Percentiles rank a stretch among this genome's conserved stretches.
Conservation (phyloP, 2,329 filamentous ascomycete species). For the Clarireedia paspali region DNA sequence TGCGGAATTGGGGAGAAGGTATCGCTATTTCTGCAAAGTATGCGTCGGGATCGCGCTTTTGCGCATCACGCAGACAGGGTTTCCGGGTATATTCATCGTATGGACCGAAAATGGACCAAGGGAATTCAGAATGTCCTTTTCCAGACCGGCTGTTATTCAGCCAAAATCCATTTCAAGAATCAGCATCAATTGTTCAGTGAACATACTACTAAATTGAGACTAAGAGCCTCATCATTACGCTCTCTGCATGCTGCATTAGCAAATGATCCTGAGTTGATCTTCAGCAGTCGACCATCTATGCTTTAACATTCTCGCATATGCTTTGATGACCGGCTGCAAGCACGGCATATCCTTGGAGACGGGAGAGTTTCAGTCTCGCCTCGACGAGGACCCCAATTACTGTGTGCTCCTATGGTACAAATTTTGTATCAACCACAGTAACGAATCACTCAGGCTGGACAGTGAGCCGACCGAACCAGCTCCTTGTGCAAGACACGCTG, state of each 20-base stretch:
- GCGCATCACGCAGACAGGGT: neutral
- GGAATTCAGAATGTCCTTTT: neutral
- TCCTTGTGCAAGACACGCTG: neutral
- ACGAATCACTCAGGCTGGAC: neutral
- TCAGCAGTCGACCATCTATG: neutral
- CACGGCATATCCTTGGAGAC: neutral
- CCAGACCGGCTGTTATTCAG: conserved; percentile 1
- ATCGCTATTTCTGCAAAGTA: neutral
- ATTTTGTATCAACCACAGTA: neutral
- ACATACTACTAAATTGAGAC: neutral
- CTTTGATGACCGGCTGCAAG: neutral
- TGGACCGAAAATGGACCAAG: neutral
- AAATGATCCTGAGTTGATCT: neutral
- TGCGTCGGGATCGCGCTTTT: neutral
- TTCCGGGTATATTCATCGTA: conserved; percentile 5
- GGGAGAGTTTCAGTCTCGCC: conserved; percentile 4
- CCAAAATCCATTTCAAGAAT: neutral
- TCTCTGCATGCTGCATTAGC: neutral
- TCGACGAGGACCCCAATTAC: neutral
- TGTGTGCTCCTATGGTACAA: neutral
- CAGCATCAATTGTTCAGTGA: conserved; percentile 6
- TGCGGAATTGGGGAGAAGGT: neutral
- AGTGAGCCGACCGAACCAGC: neutral
- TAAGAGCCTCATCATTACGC: neutral
- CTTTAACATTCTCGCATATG: neutral